Percentiles rank a stretch among this genome's conserved stretches.
Evolutionary conservation across 805 yeast species (phyloP).

Genomic region (Candida dendrica): DNA sequence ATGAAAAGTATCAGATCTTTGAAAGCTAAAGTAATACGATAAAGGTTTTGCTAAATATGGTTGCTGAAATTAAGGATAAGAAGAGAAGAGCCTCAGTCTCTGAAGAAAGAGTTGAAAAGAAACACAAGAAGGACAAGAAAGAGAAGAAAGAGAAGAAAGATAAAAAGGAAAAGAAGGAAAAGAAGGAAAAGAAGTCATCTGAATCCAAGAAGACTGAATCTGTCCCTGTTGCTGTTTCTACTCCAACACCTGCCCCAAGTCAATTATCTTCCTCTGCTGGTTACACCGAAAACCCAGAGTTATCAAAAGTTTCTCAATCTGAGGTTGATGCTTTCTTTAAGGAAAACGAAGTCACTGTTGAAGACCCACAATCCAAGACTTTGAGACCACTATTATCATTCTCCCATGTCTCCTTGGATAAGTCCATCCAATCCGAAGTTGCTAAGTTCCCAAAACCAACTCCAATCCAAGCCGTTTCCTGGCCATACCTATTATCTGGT

Average conservation of each 20-base stretch:
- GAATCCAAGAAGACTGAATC: conserved; percentile 26
- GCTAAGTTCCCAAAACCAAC: conserved; percentile 83
- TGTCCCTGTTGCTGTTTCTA: conserved; percentile 4
- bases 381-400: conserved; percentile 69
- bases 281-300: conserved; percentile 33
- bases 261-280: conserved; percentile 3
- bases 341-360: conserved; percentile 73
- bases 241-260: not conserved
- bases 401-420: conserved; percentile 47
- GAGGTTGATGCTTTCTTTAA: conserved; percentile 57
- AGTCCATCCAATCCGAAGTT: conserved; percentile 52
- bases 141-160: conserved; percentile 28
- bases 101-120: conserved; percentile 10
- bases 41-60: conserved; percentile 6
- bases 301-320: conserved; percentile 36
- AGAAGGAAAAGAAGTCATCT: conserved; percentile 22
- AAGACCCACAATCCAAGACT: conserved; percentile 48
- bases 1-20: not conserved
- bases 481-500: conserved; percentile 81
- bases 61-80: conserved; percentile 18
- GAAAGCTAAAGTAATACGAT: too few species aligned
- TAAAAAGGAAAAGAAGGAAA: conserved; percentile 27
- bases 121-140: conserved; percentile 15
- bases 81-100: conserved; percentile 19
- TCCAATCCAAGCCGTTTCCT: conserved; percentile 89